Conservation (phyloP, 169 alveolate species). For the Eimeria acervulina region DNA sequence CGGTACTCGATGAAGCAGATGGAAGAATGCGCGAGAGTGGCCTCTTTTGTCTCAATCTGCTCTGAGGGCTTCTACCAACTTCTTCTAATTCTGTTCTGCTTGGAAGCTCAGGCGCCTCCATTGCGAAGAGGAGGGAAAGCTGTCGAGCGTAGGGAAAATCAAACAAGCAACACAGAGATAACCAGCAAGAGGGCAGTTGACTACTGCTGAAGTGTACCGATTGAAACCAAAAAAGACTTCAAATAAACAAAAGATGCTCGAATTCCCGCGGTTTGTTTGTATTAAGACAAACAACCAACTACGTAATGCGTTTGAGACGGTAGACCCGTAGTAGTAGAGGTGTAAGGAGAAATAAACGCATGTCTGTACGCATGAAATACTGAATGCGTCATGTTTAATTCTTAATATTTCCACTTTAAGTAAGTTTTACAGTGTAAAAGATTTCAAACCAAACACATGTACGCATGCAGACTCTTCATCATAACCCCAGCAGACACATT, state of each 20-base stretch:
- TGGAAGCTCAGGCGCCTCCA: background rate
- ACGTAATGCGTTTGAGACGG: background rate
- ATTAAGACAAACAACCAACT: background rate
- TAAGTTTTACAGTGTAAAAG: background rate
- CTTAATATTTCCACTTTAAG: background rate
- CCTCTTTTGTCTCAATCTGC: background rate
- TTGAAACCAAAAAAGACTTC: background rate
- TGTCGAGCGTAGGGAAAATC: background rate
- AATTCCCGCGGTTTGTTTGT: background rate
- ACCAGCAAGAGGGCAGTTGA: background rate
- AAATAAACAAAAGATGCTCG: background rate
- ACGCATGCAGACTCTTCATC: slow-evolving; percentile 1
- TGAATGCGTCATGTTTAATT: background rate
- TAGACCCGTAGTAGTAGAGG: background rate
- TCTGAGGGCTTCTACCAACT: background rate
- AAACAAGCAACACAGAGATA: background rate
- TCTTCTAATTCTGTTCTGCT: background rate
- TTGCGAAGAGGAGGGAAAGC: background rate
- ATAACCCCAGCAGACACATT: background rate
- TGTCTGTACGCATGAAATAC: background rate
- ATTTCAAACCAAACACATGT: background rate
- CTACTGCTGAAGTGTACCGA: background rate
- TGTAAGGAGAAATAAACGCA: background rate
- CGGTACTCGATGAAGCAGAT: background rate
- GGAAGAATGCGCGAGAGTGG: background rate